A percentile compares a stretch with the other conserved stretches of the same genome.
phyloP scores from a whole-genome alignment of 2,329 filamentous ascomycete species.

The Sclerotinia sclerotiorum region DNA sequence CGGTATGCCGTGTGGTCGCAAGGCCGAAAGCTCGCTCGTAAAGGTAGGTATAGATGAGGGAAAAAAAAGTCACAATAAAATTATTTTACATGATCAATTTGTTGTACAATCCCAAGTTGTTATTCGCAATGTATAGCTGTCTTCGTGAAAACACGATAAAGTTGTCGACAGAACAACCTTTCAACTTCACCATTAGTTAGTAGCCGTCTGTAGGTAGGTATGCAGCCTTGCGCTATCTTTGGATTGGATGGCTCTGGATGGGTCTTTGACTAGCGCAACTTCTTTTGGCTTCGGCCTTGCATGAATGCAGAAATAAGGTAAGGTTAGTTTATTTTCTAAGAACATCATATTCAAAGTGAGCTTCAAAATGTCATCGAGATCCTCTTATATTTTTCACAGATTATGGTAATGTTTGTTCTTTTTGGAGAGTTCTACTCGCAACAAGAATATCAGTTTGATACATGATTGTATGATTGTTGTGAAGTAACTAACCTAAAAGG shows the following conservation, averaged over 20 bases:
- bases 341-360: neutral
- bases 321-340: slow-evolving; percentile 13
- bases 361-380: slow-evolving; percentile 75
- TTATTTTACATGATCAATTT: slow-evolving; percentile 2
- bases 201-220: neutral
- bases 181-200: slow-evolving; percentile 2
- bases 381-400: slow-evolving; percentile 90
- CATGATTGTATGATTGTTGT: slow-evolving; percentile 62
- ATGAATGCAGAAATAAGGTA: neutral
- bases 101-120: neutral
- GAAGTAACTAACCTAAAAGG: no score
- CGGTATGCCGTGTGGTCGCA: neutral
- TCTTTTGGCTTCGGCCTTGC: slow-evolving; percentile 14
- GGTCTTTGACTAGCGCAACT: slow-evolving; percentile 6
- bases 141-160: neutral
- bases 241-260: slow-evolving; percentile 6
- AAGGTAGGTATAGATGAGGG: neutral
- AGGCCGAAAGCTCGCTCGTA: slow-evolving; percentile 9
- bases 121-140: neutral
- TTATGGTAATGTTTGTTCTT: slow-evolving; percentile 71
- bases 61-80: neutral
- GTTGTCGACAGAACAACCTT: neutral
- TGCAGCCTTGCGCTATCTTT: slow-evolving; percentile 29
- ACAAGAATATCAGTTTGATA: slow-evolving; percentile 69
- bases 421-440: slow-evolving; percentile 76